Evolutionary conservation across 1,139 yeast species (phyloP).

Genomic region (Martiniozyma asiatica): DNA sequence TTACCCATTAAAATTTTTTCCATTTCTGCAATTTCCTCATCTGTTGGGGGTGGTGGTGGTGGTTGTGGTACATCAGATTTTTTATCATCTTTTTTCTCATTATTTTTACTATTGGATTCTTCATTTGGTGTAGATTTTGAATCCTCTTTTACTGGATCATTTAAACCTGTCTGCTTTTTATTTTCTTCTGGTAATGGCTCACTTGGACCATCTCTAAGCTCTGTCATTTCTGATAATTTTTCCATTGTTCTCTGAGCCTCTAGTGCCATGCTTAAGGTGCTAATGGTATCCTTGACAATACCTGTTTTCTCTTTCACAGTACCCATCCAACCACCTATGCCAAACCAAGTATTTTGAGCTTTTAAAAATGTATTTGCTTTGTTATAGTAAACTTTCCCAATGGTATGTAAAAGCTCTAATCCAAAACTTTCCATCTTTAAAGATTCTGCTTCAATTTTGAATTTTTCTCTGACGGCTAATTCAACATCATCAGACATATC

Average conservation of each 20-base stretch:
- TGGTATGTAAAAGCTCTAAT: constrained; percentile 60
- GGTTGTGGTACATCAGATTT: constrained; percentile 41
- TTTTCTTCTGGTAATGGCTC: constrained; percentile 16
- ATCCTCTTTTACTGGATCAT: no score
- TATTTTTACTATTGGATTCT: constrained; percentile 26
- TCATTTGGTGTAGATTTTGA: constrained; percentile 20
- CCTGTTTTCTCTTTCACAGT: constrained; percentile 83
- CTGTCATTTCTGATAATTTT: constrained; percentile 64
- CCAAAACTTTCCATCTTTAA: constrained; percentile 78
- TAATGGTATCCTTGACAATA: constrained; percentile 78
- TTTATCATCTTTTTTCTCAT: constrained; percentile 3
- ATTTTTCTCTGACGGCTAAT: constrained; percentile 55
- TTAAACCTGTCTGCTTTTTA: constrained; percentile 23
- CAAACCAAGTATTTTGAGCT: constrained; percentile 40
- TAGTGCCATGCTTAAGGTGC: constrained; percentile 73
- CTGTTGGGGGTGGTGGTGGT: constrained; percentile 51
- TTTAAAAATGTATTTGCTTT: constrained; percentile 49
- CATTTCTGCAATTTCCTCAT: constrained; percentile 74
- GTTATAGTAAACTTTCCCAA: constrained; percentile 52
- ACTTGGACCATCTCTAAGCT: constrained; percentile 32
- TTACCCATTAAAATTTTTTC: constrained; percentile 83
- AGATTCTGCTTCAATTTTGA: constrained; percentile 71
- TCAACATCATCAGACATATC: constrained; percentile 60
- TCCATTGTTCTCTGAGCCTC: constrained; percentile 91
- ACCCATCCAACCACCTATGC: constrained; percentile 81